Percentiles rank a stretch among this genome's conserved stretches.
Conservation (phyloP, 805 yeast genomes). For the Cyberlindnera saturnus region DNA sequence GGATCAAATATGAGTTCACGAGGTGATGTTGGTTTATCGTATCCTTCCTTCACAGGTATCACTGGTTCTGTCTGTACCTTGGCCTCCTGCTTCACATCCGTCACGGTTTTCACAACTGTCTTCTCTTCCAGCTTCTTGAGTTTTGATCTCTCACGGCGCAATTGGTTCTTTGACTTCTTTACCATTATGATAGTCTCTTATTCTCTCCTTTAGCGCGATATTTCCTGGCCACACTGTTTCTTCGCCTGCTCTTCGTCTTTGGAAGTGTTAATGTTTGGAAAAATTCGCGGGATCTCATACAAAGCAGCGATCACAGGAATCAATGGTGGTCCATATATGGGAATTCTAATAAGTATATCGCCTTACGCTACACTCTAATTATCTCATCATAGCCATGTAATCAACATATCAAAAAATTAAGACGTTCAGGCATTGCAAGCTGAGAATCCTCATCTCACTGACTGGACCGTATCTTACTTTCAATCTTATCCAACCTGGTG, state of each 20-base stretch:
- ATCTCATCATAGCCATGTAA: neutral
- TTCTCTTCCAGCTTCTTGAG: conserved; percentile 15
- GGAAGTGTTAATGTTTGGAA: too few species aligned
- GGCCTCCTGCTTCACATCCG: neutral
- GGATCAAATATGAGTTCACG: conserved; percentile 17
- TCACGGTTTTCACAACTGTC: too few species aligned
- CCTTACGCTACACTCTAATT: neutral
- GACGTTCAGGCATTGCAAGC: too few species aligned
- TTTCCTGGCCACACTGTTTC: too few species aligned
- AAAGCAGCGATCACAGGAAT: too few species aligned
- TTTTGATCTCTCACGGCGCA: conserved; percentile 26
- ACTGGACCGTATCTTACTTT: conserved; percentile 9
- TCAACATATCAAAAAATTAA: too few species aligned
- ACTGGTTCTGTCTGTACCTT: neutral
- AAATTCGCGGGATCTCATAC: too few species aligned
- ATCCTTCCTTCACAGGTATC: neutral
- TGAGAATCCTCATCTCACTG: neutral
- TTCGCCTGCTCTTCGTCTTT: too few species aligned
- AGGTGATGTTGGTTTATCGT: neutral
- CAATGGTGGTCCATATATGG: too few species aligned
- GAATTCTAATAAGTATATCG: neutral
- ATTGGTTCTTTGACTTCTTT: conserved; percentile 31
- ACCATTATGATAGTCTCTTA: conserved; percentile 7
- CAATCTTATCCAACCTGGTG: conserved; percentile 20
- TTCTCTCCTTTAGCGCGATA: too few species aligned